Percentiles rank a stretch among this genome's conserved stretches.
Evolutionary conservation across 306 rosid genomes (phyloP).

Genomic region (Pueraria montana): DNA sequence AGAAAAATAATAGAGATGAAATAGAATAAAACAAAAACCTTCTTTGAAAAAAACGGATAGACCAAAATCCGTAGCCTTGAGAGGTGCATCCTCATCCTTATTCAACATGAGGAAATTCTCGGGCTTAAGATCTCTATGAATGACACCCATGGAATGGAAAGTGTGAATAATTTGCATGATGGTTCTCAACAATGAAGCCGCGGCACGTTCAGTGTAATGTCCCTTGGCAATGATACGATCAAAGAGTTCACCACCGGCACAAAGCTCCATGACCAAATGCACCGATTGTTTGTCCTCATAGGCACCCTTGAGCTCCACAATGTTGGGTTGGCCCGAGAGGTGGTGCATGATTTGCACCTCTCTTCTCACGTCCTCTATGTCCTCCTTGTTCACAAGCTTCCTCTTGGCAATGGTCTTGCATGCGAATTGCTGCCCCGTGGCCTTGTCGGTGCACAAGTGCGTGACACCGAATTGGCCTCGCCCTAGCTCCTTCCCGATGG

Average conservation of each 20-base stretch:
- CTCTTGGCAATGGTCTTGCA: conserved; percentile 96
- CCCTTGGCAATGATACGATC: conserved; percentile 55
- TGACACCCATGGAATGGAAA: conserved; percentile 55
- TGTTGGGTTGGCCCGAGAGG: conserved; percentile 80
- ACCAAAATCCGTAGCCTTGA: conserved; percentile 65
- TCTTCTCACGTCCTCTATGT: conserved; percentile 89
- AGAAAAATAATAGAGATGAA: neutral
- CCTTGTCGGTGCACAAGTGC: conserved; percentile 75
- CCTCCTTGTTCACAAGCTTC: conserved; percentile 83
- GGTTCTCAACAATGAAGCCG: conserved; percentile 51
- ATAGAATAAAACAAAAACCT: conserved; percentile 46
- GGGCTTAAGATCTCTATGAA: conserved; percentile 67
- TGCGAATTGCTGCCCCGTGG: conserved; percentile 72
- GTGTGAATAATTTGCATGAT: conserved; percentile 49
- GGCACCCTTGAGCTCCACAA: conserved; percentile 81
- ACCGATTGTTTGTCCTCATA: conserved; percentile 53
- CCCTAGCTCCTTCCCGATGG: conserved; percentile 88
- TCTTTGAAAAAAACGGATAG: conserved; percentile 58
- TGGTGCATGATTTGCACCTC: conserved; percentile 98
- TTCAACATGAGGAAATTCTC: conserved; percentile 63
- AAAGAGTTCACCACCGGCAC: conserved; percentile 52
- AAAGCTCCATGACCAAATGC: conserved; percentile 54
- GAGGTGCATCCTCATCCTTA: conserved; percentile 53
- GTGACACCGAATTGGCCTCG: conserved; percentile 95
- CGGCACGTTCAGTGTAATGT: conserved; percentile 50